Evolutionary conservation across 495 filamentous ascomycete species (phyloP).

Genomic region (Tuber calosporum): DNA sequence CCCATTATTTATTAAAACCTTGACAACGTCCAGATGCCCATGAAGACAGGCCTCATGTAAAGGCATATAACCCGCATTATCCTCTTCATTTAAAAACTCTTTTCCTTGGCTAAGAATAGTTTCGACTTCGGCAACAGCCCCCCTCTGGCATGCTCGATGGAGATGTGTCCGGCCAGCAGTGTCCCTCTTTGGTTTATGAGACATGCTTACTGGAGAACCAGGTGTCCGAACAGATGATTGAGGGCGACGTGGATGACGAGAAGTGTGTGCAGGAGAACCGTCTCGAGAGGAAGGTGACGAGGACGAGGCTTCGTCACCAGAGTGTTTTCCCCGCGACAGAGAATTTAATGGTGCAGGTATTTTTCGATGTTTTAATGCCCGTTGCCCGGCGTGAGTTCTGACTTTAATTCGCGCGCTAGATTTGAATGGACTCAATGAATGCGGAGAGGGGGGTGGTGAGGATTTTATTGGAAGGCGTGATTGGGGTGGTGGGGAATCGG

Average conservation of each 20-base stretch:
- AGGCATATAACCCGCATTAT: constrained; percentile 90
- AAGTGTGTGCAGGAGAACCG: constrained; percentile 29
- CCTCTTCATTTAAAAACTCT: constrained; percentile 77
- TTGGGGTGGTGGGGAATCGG: constrained; percentile 19
- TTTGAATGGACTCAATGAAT: constrained; percentile 31
- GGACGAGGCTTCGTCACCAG: constrained; percentile 19
- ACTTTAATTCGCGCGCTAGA: constrained; percentile 26
- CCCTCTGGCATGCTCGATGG: constrained; percentile 39
- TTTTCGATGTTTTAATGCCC: constrained; percentile 28
- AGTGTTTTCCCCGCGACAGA: constrained; percentile 3
- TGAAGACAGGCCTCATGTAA: constrained; percentile 83
- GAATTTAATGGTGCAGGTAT: constrained; percentile 28
- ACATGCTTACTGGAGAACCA: constrained; percentile 39
- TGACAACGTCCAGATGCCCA: constrained; percentile 72
- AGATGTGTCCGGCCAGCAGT: constrained; percentile 40
- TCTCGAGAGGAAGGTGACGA: constrained; percentile 36
- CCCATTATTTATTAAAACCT: constrained; percentile 68
- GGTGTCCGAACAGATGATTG: constrained; percentile 32
- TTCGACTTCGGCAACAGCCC: constrained; percentile 32
- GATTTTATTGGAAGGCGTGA: constrained; percentile 31
- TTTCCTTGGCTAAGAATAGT: constrained; percentile 58
- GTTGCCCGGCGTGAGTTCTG: constrained; percentile 21
- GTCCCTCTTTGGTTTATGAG: constrained; percentile 40
- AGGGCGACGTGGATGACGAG: constrained; percentile 17
- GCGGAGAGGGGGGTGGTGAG: constrained; percentile 35